Evolutionary conservation across 2,329 filamentous ascomycete species (phyloP).

Genomic region (Aspergillus sp.): DNA sequence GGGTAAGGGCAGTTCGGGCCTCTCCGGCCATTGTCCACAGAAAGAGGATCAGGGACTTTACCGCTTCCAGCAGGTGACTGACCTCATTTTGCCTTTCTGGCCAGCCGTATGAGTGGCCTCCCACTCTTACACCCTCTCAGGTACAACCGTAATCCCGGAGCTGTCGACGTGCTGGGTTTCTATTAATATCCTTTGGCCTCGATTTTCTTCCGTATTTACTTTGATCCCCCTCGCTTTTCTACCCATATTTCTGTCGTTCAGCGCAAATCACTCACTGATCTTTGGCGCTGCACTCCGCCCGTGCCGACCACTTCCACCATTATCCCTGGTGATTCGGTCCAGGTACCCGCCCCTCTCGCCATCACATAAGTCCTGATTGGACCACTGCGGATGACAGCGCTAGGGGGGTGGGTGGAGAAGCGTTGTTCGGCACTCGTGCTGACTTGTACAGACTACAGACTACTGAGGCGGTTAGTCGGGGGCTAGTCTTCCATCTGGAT

Average conservation of each 20-base stretch:
- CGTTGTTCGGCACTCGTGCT: conserved; percentile 17
- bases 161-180: not conserved
- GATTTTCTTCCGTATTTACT: not conserved
- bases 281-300: conserved; percentile 10
- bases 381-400: conserved; percentile 19
- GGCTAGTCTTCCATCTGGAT: not conserved
- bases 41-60: not conserved
- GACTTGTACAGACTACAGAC: conserved; percentile 2
- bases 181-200: not conserved
- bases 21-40: not conserved
- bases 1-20: not conserved
- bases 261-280: not conserved
- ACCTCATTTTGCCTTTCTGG: not conserved
- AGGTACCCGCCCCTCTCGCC: conserved; percentile 21
- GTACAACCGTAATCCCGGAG: not conserved
- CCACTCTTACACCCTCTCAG: not conserved
- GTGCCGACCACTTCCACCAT: conserved; percentile 10
- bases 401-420: conserved; percentile 14
- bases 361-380: conserved; percentile 8
- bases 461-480: conserved; percentile 3
- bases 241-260: not conserved
- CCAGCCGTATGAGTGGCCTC: not conserved
- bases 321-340: conserved; percentile 15
- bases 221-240: not conserved
- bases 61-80: not conserved